Conservation (phyloP, 2,329 filamentous ascomycete genomes). For the Fusarium illudens region DNA sequence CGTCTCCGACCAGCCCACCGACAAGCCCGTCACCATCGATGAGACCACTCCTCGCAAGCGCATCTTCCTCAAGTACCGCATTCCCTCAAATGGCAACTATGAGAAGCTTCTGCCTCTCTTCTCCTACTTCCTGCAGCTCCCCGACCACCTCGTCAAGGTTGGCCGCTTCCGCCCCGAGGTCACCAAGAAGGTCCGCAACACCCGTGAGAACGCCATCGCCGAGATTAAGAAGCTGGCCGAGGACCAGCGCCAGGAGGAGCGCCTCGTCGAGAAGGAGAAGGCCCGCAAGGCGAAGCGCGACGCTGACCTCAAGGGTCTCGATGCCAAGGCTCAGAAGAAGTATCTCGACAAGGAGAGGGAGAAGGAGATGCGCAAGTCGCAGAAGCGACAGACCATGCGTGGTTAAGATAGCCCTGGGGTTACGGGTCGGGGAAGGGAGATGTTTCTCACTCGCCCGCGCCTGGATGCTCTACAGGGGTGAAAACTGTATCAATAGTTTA, state of each 20-base stretch:
- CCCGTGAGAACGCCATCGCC: conserved; percentile 81
- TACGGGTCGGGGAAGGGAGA: not conserved
- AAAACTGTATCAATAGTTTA: conserved; percentile 33
- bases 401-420: conserved; percentile 47
- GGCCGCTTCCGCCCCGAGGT: conserved; percentile 94
- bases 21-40: conserved; percentile 85
- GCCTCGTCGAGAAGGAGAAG: conserved; percentile 74
- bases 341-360: conserved; percentile 83
- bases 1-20: conserved; percentile 86
- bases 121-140: conserved; percentile 81
- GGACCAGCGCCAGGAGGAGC: conserved; percentile 82
- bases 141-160: conserved; percentile 77
- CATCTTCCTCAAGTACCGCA: conserved; percentile 78
- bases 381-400: conserved; percentile 64
- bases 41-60: conserved; percentile 89
- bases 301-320: conserved; percentile 77
- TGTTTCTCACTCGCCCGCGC: conserved; percentile 8
- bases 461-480: conserved; percentile 22
- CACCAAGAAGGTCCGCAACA: conserved; percentile 79
- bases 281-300: conserved; percentile 91
- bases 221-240: conserved; percentile 83
- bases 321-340: conserved; percentile 86
- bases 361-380: conserved; percentile 69
- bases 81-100: conserved; percentile 71
- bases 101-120: conserved; percentile 76